Conservation (phyloP, 2,329 filamentous ascomycete species). For the Fusarium kyushuense region DNA sequence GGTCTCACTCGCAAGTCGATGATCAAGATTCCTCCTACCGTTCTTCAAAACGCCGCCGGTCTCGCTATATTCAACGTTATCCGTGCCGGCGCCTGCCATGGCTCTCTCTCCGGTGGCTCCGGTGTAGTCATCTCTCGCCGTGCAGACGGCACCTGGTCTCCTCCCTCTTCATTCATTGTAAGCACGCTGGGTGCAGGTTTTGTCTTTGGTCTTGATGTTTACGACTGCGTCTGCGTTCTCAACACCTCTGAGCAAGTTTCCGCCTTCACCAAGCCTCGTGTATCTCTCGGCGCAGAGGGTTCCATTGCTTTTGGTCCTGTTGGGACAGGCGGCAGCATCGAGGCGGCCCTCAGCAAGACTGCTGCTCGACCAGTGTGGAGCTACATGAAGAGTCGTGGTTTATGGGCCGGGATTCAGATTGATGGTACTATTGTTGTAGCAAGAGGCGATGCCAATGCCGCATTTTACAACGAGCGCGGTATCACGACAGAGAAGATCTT, state of each 20-base stretch:
- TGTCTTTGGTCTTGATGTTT: constrained; percentile 78
- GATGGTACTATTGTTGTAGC: constrained; percentile 84
- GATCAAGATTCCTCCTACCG: constrained; percentile 56
- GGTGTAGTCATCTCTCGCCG: constrained; percentile 70
- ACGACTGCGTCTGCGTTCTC: constrained; percentile 81
- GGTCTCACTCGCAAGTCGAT: constrained; percentile 51
- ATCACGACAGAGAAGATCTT: constrained; percentile 55
- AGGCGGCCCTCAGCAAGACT: constrained; percentile 50
- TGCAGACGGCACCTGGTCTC: constrained; percentile 74
- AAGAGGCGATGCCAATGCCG: constrained; percentile 80
- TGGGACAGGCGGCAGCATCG: constrained; percentile 72
- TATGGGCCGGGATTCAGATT: constrained; percentile 83
- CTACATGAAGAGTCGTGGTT: constrained; percentile 83
- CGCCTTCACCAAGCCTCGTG: constrained; percentile 74
- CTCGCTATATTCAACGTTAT: constrained; percentile 73
- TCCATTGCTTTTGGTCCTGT: constrained; percentile 71
- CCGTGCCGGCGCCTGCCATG: constrained; percentile 67
- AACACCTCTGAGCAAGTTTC: constrained; percentile 75
- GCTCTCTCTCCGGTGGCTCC: constrained; percentile 70
- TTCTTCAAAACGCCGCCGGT: constrained; percentile 68
- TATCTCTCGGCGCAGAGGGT: constrained; percentile 77
- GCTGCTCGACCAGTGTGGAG: constrained; percentile 75
- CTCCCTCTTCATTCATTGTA: constrained; percentile 77
- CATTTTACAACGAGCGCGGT: constrained; percentile 75
- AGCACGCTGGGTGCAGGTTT: constrained; percentile 79